phyloP scores from a whole-genome alignment of 257 asterid species.

The Handroanthus guayacan region DNA sequence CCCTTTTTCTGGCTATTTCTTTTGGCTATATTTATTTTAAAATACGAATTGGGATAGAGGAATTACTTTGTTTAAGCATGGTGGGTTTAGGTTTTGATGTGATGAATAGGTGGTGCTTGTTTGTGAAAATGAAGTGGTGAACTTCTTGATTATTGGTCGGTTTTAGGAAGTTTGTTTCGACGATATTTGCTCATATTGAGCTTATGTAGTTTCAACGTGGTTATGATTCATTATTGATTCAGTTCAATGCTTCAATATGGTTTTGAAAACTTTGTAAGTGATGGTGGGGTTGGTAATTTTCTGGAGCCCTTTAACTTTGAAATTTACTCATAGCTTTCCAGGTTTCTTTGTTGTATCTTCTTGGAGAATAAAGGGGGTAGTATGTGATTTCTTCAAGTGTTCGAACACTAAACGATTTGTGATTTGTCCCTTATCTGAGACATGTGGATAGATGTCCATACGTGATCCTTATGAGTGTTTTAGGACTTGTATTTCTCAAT shows the following conservation, averaged over 20 bases:
- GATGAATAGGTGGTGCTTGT: not conserved
- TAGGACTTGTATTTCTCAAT: too few relatives aligned
- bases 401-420: not conserved
- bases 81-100: not conserved
- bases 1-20: not conserved
- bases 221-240: not conserved
- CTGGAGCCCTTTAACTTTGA: constrained; percentile 3
- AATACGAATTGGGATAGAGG: not conserved
- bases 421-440: not conserved
- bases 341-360: too few relatives aligned
- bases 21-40: not conserved
- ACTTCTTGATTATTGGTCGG: constrained; percentile 9
- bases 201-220: not conserved
- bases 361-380: not conserved
- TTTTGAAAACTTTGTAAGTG: not conserved
- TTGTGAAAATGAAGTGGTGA: not conserved
- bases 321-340: too few relatives aligned
- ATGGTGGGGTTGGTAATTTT: not conserved
- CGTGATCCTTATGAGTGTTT: not conserved
- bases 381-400: not conserved
- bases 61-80: not conserved
- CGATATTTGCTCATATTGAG: not conserved
- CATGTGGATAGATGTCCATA: not conserved
- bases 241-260: not conserved
- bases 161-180: not conserved